These are phyloP conservation scores for Sophora flavescens DNA, from an alignment of 306 rosid genomes.

Conservation along the genomic window DNA sequence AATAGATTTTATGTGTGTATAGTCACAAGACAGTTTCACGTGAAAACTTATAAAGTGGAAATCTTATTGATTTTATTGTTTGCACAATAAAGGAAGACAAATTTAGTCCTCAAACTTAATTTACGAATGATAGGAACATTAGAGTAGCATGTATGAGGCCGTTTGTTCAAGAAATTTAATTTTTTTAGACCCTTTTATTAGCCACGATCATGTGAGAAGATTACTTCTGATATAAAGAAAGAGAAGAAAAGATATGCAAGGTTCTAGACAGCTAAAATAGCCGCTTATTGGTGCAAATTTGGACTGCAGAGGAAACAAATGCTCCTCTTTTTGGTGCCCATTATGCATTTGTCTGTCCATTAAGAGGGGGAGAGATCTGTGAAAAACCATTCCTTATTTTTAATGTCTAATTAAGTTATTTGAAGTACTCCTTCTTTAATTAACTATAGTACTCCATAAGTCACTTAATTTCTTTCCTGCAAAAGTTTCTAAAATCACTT, in stretches of 20 bases:
- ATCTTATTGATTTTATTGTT: slow-evolving; percentile 33
- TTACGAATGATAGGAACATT: slow-evolving; percentile 44
- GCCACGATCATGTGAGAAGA: slow-evolving; percentile 46
- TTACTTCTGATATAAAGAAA: slow-evolving; percentile 35
- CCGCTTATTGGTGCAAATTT: slow-evolving; percentile 39
- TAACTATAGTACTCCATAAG: background rate
- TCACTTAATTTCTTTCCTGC: background rate
- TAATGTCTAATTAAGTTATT: background rate
- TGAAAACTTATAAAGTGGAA: slow-evolving; percentile 43
- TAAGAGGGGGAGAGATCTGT: background rate
- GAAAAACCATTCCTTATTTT: background rate
- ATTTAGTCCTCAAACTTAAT: slow-evolving; percentile 43
- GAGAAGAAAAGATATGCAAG: slow-evolving; percentile 41
- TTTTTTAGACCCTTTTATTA: slow-evolving; percentile 24
- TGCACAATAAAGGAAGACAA: slow-evolving; percentile 46
- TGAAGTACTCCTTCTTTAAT: background rate
- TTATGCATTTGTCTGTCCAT: slow-evolving; percentile 43
- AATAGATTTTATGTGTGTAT: background rate
- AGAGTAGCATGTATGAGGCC: slow-evolving; percentile 39
- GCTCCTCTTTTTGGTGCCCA: slow-evolving; percentile 42
- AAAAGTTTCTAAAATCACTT: background rate
- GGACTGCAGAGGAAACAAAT: slow-evolving; percentile 46
- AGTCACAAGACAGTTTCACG: slow-evolving; percentile 44
- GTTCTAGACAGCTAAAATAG: slow-evolving; percentile 43
- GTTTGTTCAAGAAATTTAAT: slow-evolving; percentile 29